Percentiles rank a stretch among this genome's conserved stretches.
Conservation (phyloP, 768 basidiomycete species). For the Leccinum pellstonianum region DNA sequence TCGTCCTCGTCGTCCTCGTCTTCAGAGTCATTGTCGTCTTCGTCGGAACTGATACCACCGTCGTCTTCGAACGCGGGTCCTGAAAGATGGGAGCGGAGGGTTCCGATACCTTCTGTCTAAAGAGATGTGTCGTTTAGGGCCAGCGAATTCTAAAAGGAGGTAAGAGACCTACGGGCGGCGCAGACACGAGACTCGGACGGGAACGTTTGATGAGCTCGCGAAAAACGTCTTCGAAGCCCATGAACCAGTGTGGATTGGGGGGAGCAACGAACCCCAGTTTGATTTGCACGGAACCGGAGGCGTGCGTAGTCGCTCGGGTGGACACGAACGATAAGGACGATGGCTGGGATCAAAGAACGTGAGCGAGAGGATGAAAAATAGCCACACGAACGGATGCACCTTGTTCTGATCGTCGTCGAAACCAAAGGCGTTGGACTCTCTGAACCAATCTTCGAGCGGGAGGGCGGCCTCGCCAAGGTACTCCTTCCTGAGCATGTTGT, state of each 20-base stretch:
- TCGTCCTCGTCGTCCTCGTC: constrained; percentile 20
- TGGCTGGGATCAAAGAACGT: constrained; percentile 34
- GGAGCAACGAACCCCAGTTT: too few relatives aligned
- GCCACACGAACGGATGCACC: constrained; percentile 41
- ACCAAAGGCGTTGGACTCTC: constrained; percentile 37
- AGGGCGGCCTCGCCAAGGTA: constrained; percentile 89
- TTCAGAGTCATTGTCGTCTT: constrained; percentile 37
- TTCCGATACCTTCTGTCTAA: constrained; percentile 86
- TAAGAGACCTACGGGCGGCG: constrained; percentile 64
- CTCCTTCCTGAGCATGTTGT: constrained; percentile 78
- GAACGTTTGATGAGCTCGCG: too few relatives aligned
- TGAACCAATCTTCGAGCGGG: constrained; percentile 82
- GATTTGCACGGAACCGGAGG: constrained; percentile 13
- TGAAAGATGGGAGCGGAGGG: constrained; percentile 60
- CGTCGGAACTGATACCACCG: constrained; percentile 64
- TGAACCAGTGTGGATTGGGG: too few relatives aligned
- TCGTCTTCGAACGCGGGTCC: constrained; percentile 70
- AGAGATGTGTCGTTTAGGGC: not conserved
- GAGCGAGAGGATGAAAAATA: constrained; percentile 2
- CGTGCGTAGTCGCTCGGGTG: constrained; percentile 44
- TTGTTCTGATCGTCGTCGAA: constrained; percentile 69
- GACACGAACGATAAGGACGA: constrained; percentile 47
- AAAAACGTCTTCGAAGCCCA: too few relatives aligned
- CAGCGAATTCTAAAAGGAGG: not conserved
- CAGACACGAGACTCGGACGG: constrained; percentile 44